Percentiles rank a stretch among this genome's conserved stretches.
Conservation (phyloP, 345 rosid genomes). For the Odontarrhena argentea region DNA sequence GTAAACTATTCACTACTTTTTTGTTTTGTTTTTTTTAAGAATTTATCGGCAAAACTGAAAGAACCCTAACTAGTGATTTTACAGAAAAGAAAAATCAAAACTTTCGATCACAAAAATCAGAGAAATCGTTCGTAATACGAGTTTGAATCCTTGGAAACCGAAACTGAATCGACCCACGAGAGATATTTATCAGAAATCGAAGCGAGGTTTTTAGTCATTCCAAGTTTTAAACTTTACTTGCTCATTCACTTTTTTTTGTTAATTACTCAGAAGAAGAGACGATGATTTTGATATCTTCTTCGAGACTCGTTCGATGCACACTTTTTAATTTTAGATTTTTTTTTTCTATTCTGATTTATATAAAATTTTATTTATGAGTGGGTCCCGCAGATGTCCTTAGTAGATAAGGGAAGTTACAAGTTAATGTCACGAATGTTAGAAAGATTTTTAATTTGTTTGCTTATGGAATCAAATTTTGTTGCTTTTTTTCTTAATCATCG, state of each 20-base stretch:
- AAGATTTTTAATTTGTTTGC: not conserved
- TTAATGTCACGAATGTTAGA: slow-evolving; percentile 1
- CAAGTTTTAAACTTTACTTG: not conserved
- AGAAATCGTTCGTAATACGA: slow-evolving; percentile 15
- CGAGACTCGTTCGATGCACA: slow-evolving; percentile 35
- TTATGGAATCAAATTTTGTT: too few relatives aligned
- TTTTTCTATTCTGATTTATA: not conserved
- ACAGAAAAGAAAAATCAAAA: not conserved
- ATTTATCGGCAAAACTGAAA: slow-evolving; percentile 29
- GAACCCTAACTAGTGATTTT: slow-evolving; percentile 33
- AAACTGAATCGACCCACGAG: slow-evolving; percentile 22
- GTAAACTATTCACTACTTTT: not conserved
- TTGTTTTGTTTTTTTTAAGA: not conserved
- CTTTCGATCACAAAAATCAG: not conserved
- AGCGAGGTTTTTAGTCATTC: slow-evolving; percentile 11
- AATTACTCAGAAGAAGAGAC: slow-evolving; percentile 7
- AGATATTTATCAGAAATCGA: not conserved
- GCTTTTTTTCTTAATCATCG: too few relatives aligned
- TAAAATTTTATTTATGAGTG: not conserved
- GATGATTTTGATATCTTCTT: slow-evolving; percentile 30
- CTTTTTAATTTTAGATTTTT: slow-evolving; percentile 1
- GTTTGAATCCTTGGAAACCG: not conserved
- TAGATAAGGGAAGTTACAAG: slow-evolving; percentile 34
- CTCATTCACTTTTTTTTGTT: slow-evolving; percentile 18
- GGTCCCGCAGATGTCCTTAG: slow-evolving; percentile 10